Evolutionary conservation across 352 stramenopile genomes (phyloP), one percentile per base, ranked within the genome.

Genomic region (Aphanomyces astaci): DNA sequence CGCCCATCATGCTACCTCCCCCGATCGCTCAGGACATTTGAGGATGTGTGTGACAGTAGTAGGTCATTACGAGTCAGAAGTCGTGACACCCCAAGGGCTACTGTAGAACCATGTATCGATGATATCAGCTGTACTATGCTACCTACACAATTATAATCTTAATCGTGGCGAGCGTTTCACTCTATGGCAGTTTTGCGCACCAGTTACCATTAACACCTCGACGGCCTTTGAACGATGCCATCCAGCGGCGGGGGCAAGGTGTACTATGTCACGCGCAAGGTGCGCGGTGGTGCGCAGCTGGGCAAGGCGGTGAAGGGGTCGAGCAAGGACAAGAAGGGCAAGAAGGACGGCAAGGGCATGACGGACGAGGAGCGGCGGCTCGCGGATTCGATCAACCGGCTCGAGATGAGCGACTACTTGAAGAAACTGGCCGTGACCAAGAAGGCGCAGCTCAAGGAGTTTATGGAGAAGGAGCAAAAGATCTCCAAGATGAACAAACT

Each of bases 391-490:
- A 90, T 92, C 51, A 82, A 79, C 11, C 81, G 82, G 25, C 87
- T 92, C 77, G 81, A 92, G 73, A 92, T 90, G 84, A 88, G 82
- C 75, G 84, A 92, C 73, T 90, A 88, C 72, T 73, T 90, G 75
- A 92, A 90, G 75, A 84, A 82, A 31, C 76, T 90, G 59, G 88
- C 82, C 63, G 68, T 81, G 43, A 88, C 85, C 55, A 93, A 91
- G 75, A 90, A 93, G 66, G 72, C 78, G 9, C 66, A 89, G 46
- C 64, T 90, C 48, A 81, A 84, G 19, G 84, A 95, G 65, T 88
- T 93, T 59, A 82, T 90, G 76, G 76, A 76, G 28, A 87, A 88
- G 32, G 78, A 92, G 68, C 79, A 86, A 30, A 79, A 76, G 53
- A 82, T 88, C 52, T 93, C 77, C 30, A 76, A 76, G 56, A 87